Base-by-base conservation (phyloP, 169 alveolate genomes). In the Eimeria maxima region DNA sequence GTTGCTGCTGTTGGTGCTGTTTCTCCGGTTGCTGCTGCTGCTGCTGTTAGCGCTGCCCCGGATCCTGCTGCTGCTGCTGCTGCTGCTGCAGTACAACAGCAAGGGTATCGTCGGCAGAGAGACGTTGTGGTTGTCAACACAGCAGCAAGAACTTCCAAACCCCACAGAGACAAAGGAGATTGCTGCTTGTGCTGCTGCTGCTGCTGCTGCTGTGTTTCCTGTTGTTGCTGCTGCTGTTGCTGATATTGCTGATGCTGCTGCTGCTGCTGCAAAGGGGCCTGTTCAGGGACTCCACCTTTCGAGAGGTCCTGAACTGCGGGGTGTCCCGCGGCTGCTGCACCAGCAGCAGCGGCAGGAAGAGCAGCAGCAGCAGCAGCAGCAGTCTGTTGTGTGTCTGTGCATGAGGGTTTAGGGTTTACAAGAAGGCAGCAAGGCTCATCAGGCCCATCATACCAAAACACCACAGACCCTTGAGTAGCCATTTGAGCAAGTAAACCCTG, bases 361-460 rank as follows among this genome's bases (percentile, higher is more conserved):
- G 6, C 60, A 53, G 13, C 60, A 53, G 6, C 60, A 53, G 60
- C 60, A 53, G 60, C 60, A 53, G 60, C 60, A 53, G 60, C 60
- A n/a, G 74, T 10, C n/a, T n/a, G n/a, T n/a, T n/a, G n/a, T n/a
- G n/a, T n/a, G n/a, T n/a, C n/a, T n/a, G n/a, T n/a, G n/a, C n/a
- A n/a, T n/a, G n/a, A n/a, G 24, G 74, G 42, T 50, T 5, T 18
- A n/a, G 84, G 50, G 84, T 42, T n/a, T 6, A 73, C 29, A 20
- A 73, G 50, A 27, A 73, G 84, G 47, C 84, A 73, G 84, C 84
- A 27, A 16, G 84, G 84, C 20, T 73, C 47, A 24, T 27, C 20
- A 18, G 42, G 84, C 84, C 84, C 84, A 5, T 73, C 84, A 38
- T 20, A 38, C 84, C 84, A 73, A 73, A 73, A 73, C 50, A 73